A percentile compares a stretch with the other conserved stretches of the same genome.
Evolutionary conservation across 208 protist genomes (phyloP).

Genomic region (Acanthamoeba healyi): DNA sequence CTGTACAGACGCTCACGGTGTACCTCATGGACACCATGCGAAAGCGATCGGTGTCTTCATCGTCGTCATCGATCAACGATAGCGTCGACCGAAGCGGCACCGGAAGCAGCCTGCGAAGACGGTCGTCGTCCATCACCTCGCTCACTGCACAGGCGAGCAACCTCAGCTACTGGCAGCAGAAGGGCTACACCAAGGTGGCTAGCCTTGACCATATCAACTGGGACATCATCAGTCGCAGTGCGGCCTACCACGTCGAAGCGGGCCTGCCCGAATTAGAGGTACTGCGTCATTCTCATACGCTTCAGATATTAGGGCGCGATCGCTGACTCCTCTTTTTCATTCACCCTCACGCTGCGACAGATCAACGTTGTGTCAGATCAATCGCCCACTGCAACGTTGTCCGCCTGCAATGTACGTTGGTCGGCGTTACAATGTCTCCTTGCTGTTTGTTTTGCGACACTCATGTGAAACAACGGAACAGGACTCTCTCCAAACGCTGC

Average conservation of each 20-base stretch:
- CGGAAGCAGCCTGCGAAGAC: background rate
- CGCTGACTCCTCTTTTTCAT: background rate
- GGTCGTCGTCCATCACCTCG: background rate
- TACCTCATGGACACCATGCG: slow-evolving; percentile 61
- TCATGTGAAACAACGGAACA: too few relatives aligned
- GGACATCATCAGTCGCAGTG: slow-evolving; percentile 20
- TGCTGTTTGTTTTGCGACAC: too few relatives aligned
- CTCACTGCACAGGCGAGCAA: background rate
- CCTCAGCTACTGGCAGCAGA: slow-evolving; percentile 51
- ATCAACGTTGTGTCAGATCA: background rate
- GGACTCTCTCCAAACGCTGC: slow-evolving; percentile 70
- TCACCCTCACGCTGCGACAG: background rate
- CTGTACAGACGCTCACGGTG: background rate
- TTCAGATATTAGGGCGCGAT: too few relatives aligned
- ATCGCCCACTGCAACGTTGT: background rate
- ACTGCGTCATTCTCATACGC: background rate
- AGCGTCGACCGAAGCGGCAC: background rate
- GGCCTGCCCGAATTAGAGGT: slow-evolving; percentile 11
- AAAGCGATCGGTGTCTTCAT: background rate
- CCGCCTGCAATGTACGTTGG: background rate
- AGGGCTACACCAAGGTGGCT: slow-evolving; percentile 25
- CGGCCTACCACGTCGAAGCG: background rate
- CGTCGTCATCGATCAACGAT: background rate
- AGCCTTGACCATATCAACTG: slow-evolving; percentile 23
- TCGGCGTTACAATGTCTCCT: too few relatives aligned